phyloP scores from a whole-genome alignment of 2,329 filamentous ascomycete genomes.

The Paracamarosporium sp. region DNA sequence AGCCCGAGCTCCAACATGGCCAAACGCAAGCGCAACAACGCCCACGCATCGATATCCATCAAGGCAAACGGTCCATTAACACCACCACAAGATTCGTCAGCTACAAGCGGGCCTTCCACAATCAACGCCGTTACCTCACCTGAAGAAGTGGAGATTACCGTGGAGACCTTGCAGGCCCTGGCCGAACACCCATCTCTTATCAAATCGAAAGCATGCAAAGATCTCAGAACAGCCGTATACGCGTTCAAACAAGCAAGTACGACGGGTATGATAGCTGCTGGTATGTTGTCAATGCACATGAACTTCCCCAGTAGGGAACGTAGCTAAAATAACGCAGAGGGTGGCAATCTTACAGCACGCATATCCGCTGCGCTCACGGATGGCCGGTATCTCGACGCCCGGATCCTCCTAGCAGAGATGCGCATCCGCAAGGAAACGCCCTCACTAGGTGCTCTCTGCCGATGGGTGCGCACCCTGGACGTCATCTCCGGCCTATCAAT shows the following conservation, averaged over 20 bases:
- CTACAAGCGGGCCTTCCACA: constrained; percentile 53
- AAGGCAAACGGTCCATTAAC: constrained; percentile 31
- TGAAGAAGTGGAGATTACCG: constrained; percentile 72
- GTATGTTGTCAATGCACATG: constrained; percentile 37
- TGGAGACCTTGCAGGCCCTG: constrained; percentile 68
- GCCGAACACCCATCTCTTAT: constrained; percentile 67
- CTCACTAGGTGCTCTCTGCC: constrained; percentile 71
- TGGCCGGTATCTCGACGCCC: constrained; percentile 69
- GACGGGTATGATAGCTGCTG: constrained; percentile 67
- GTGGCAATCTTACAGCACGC: constrained; percentile 69
- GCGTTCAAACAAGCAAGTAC: constrained; percentile 73
- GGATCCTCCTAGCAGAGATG: constrained; percentile 73
- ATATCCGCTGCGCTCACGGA: constrained; percentile 71
- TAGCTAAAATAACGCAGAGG: constrained; percentile 45
- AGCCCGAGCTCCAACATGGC: constrained; percentile 25
- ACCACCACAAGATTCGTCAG: constrained; percentile 30
- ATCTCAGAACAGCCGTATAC: constrained; percentile 70
- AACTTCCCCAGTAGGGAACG: background rate
- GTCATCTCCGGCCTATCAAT: constrained; percentile 71
- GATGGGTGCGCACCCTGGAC: constrained; percentile 76
- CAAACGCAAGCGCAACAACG: constrained; percentile 36
- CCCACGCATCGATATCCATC: constrained; percentile 26
- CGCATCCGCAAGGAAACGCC: constrained; percentile 69
- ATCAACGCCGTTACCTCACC: constrained; percentile 62
- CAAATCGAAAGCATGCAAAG: constrained; percentile 72